Evolutionary conservation across 805 yeast species (phyloP).

Genomic region (Lipomyces sp.): DNA sequence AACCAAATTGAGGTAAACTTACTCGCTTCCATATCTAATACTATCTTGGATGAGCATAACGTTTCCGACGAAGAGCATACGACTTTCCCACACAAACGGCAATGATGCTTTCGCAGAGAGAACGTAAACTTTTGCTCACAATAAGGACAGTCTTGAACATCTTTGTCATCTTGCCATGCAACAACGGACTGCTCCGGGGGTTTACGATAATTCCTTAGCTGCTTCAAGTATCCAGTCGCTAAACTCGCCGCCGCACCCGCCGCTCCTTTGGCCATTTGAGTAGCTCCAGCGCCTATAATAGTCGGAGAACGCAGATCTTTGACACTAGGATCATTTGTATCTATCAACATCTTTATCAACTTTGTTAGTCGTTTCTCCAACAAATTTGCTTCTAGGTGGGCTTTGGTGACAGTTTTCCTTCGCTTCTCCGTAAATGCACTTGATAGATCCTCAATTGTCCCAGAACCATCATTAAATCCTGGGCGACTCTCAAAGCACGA

Average conservation of each 20-base stretch:
- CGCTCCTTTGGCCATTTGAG: slow-evolving; percentile 41
- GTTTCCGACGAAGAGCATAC: slow-evolving; percentile 71
- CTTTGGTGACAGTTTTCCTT: slow-evolving; percentile 52
- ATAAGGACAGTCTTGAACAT: slow-evolving; percentile 59
- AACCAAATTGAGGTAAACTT: neutral
- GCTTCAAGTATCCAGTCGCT: slow-evolving; percentile 36
- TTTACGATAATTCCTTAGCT: slow-evolving; percentile 43
- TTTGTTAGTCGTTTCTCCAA: slow-evolving; percentile 60
- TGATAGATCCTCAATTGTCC: slow-evolving; percentile 55
- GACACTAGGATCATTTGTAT: slow-evolving; percentile 38
- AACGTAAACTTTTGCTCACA: slow-evolving; percentile 66
- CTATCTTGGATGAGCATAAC: slow-evolving; percentile 70
- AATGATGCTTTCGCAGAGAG: slow-evolving; percentile 79
- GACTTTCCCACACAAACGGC: slow-evolving; percentile 82
- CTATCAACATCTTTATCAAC: slow-evolving; percentile 26
- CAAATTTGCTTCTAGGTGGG: slow-evolving; percentile 58
- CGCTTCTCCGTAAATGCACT: slow-evolving; percentile 52
- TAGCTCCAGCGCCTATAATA: slow-evolving; percentile 37
- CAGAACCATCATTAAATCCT: slow-evolving; percentile 55
- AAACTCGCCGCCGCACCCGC: slow-evolving; percentile 26
- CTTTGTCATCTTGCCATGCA: slow-evolving; percentile 67
- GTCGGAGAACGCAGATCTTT: slow-evolving; percentile 26
- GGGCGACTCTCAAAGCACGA: slow-evolving; percentile 62
- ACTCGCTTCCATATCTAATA: slow-evolving; percentile 32
- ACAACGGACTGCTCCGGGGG: slow-evolving; percentile 55